Evolutionary conservation across 2,329 filamentous ascomycete genomes (phyloP).

Genomic region (Paraconiothyrium brasiliense): DNA sequence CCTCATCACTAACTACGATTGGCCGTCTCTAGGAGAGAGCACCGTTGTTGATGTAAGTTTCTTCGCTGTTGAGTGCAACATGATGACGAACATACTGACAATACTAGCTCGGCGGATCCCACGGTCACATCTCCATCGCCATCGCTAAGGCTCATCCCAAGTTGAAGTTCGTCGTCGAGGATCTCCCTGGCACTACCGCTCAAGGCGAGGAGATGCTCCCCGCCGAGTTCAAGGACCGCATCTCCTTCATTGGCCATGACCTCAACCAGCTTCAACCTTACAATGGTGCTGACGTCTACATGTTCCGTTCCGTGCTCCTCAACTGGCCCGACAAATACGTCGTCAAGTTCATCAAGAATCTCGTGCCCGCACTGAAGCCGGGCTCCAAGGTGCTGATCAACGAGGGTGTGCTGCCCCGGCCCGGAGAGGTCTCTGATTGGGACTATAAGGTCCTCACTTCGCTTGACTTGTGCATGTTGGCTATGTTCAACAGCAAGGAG

Average conservation of each 20-base stretch:
- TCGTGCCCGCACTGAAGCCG: slow-evolving; percentile 37
- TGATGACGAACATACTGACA: neutral
- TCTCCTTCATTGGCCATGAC: slow-evolving; percentile 58
- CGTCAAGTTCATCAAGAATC: slow-evolving; percentile 39
- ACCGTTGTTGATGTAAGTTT: slow-evolving; percentile 28
- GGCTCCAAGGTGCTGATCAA: slow-evolving; percentile 17
- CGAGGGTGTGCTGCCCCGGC: slow-evolving; percentile 16
- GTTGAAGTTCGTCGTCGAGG: slow-evolving; percentile 31
- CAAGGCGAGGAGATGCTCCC: slow-evolving; percentile 22
- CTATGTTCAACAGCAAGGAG: slow-evolving; percentile 14
- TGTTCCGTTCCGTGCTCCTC: slow-evolving; percentile 46
- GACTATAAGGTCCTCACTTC: slow-evolving; percentile 12
- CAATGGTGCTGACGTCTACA: slow-evolving; percentile 57
- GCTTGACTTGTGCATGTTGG: slow-evolving; percentile 13
- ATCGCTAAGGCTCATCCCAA: slow-evolving; percentile 17
- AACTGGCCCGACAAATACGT: slow-evolving; percentile 47
- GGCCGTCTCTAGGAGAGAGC: slow-evolving; percentile 19
- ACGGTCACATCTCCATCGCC: slow-evolving; percentile 26
- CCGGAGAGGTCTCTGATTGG: slow-evolving; percentile 8
- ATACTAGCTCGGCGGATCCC: slow-evolving; percentile 24
- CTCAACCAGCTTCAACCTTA: slow-evolving; percentile 66
- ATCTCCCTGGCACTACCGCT: slow-evolving; percentile 25
- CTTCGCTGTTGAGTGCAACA: neutral
- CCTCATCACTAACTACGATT: slow-evolving; percentile 21
- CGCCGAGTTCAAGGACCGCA: slow-evolving; percentile 23